Conservation (phyloP, 108 stramenopile species). For the Conticribra weissflogii region DNA sequence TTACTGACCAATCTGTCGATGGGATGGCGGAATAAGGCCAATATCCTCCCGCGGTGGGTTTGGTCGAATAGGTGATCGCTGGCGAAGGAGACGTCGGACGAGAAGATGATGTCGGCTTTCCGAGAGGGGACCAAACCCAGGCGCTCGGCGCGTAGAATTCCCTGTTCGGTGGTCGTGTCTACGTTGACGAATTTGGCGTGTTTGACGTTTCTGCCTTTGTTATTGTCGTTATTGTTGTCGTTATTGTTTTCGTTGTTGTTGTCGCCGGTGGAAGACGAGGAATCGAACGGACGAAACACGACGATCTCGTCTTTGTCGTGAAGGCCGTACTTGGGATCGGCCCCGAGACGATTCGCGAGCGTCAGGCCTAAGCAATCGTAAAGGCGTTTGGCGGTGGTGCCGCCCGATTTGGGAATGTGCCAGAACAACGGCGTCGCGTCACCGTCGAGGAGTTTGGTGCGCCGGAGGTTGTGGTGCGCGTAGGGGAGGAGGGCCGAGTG, state of each 20-base stretch:
- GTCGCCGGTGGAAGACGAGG: background rate
- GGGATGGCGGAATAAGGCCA: conserved; percentile 56
- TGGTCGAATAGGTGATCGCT: conserved; percentile 22
- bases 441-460: background rate
- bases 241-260: too few relatives aligned
- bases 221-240: too few relatives aligned
- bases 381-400: conserved; percentile 31
- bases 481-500: conserved; percentile 17
- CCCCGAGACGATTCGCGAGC: conserved; percentile 32
- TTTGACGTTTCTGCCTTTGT: too few relatives aligned
- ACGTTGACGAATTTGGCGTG: conserved; percentile 49
- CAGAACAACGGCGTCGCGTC: conserved; percentile 27
- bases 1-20: conserved; percentile 52
- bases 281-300: conserved; percentile 18
- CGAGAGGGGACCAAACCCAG: conserved; percentile 35
- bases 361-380: conserved; percentile 21
- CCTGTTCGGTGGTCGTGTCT: conserved; percentile 46
- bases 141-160: conserved; percentile 41
- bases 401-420: conserved; percentile 37
- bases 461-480: conserved; percentile 22
- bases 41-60: conserved; percentile 24
- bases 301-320: conserved; percentile 28
- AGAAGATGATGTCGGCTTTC: conserved; percentile 45
- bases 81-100: conserved; percentile 40
- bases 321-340: conserved; percentile 34